Conservation (phyloP, 257 asterid species). For the Eucommia ulmoides region DNA sequence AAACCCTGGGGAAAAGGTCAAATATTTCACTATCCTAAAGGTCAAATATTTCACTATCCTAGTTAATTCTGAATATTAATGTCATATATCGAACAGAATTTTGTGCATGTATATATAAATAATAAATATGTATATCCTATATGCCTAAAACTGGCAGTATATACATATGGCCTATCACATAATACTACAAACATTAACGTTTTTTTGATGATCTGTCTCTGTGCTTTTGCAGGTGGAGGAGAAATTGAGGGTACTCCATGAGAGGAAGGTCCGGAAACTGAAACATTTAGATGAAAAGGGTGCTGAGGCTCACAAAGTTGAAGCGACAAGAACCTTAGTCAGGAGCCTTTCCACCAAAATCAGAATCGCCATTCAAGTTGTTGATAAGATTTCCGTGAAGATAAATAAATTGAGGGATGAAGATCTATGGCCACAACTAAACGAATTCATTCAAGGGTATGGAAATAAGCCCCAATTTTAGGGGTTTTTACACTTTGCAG, state of each 20-base stretch:
- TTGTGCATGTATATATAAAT: no score
- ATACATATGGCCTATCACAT: no score
- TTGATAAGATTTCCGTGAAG: conserved; percentile 82
- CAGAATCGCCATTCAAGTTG: conserved; percentile 79
- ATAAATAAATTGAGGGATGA: conserved; percentile 77
- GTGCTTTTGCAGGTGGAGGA: conserved; percentile 65
- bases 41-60: no score
- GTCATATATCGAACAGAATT: no score
- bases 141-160: no score
- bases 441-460: conserved; percentile 78
- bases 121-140: no score
- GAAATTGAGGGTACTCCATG: conserved; percentile 79
- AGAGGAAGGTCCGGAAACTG: conserved; percentile 50
- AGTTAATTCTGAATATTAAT: no score
- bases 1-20: no score
- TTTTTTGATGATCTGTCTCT: neutral
- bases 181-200: no score
- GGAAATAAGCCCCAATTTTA: no score
- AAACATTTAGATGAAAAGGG: conserved; percentile 70
- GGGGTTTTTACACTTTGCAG: no score
- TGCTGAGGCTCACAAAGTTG: conserved; percentile 75
- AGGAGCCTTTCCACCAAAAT: conserved; percentile 82
- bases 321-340: conserved; percentile 57
- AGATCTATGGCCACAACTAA: conserved; percentile 88
- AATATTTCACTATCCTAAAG: no score